These are phyloP conservation scores for Hericium erinaceus DNA, from an alignment of 768 basidiomycete genomes.

Conservation along the genomic window DNA sequence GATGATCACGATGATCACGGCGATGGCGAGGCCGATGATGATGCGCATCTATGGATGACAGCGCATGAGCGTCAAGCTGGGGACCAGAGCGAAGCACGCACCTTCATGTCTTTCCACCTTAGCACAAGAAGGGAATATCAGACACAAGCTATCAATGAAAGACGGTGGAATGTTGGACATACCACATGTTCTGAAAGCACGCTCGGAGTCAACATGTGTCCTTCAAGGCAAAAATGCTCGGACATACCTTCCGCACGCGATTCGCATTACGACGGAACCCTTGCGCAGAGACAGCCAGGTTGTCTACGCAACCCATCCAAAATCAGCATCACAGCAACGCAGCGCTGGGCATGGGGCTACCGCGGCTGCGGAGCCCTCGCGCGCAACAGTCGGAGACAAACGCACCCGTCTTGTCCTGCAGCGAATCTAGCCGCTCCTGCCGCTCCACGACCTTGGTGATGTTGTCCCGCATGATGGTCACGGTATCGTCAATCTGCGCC, in stretches of 20 bases:
- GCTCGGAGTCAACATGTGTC: slow-evolving; percentile 1
- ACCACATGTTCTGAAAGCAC: slow-evolving; percentile 76
- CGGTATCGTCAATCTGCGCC: slow-evolving; percentile 94
- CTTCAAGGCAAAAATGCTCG: background rate
- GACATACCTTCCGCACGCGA: slow-evolving; percentile 86
- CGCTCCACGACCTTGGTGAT: slow-evolving; percentile 93
- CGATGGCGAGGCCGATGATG: slow-evolving; percentile 86
- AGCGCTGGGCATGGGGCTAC: background rate
- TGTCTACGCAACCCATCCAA: slow-evolving; percentile 48
- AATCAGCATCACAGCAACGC: background rate
- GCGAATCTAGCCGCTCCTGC: slow-evolving; percentile 85
- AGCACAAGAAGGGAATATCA: background rate
- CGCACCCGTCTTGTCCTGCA: slow-evolving; percentile 98
- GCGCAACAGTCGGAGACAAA: slow-evolving; percentile 9
- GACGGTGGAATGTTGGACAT: slow-evolving; percentile 25
- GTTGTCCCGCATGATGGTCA: slow-evolving; percentile 96
- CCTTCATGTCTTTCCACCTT: slow-evolving; percentile 99
- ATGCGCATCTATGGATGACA: slow-evolving; percentile 70
- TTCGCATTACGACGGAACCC: slow-evolving; percentile 97
- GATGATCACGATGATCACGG: slow-evolving; percentile 89
- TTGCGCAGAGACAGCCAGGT: slow-evolving; percentile 96
- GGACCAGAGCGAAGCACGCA: slow-evolving; percentile 21
- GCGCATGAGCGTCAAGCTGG: slow-evolving; percentile 3
- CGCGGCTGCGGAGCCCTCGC: background rate
- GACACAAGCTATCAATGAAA: background rate